phyloP scores from a whole-genome alignment of 441 rosid genomes.

The Rhodomyrtus psidioides region DNA sequence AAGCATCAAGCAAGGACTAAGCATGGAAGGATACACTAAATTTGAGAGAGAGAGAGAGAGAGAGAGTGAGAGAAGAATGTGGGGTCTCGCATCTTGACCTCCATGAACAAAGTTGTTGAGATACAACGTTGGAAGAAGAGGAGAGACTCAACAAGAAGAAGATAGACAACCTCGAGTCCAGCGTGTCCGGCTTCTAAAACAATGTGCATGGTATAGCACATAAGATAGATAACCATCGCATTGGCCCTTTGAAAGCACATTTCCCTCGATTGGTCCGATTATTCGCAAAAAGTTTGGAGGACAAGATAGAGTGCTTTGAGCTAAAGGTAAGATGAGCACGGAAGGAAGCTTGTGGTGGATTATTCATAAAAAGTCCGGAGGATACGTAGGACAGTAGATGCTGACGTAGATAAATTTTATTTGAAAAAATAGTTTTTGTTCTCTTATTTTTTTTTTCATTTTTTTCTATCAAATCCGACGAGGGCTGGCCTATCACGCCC shows the following conservation, averaged over 20 bases:
- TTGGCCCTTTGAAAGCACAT: background rate
- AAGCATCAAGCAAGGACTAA: background rate
- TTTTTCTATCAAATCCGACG: too few relatives aligned
- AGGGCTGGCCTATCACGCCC: too few relatives aligned
- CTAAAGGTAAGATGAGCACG: background rate
- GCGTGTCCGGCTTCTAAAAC: background rate
- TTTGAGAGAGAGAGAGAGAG: background rate
- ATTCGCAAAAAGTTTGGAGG: background rate
- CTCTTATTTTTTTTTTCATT: too few relatives aligned
- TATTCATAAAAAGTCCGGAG: too few relatives aligned
- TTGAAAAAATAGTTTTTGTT: too few relatives aligned
- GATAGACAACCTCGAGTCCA: background rate
- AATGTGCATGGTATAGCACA: background rate
- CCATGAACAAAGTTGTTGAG: background rate
- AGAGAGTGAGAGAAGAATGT: background rate
- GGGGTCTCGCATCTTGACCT: background rate
- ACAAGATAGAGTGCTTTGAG: background rate
- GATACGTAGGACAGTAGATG: too few relatives aligned
- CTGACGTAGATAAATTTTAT: too few relatives aligned
- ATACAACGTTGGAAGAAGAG: background rate
- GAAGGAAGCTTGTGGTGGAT: background rate
- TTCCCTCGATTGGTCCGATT: background rate
- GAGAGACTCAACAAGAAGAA: background rate
- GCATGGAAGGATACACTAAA: background rate
- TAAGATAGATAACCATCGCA: background rate